Evolutionary conservation across 495 filamentous ascomycete genomes (phyloP).

Genomic region (Daldinia caldariorum): DNA sequence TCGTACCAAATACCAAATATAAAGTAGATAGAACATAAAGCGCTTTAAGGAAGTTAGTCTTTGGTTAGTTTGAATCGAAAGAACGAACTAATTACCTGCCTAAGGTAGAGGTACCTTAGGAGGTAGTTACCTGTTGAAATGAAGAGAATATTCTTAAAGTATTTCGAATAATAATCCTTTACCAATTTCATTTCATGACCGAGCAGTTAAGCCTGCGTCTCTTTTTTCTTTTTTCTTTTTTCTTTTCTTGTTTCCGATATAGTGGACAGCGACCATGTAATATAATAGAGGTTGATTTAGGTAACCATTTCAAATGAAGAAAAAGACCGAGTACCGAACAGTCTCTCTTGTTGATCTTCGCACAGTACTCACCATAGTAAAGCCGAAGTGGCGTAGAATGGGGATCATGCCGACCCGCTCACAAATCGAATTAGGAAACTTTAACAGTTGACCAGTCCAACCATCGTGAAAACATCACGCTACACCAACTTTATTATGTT

Average conservation of each 20-base stretch:
- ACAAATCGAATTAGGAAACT: conserved; percentile 32
- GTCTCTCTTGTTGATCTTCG: neutral
- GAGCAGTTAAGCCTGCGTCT: neutral
- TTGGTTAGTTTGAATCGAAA: neutral
- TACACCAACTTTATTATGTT: conserved; percentile 4
- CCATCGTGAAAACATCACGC: conserved; percentile 26
- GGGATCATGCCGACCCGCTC: conserved; percentile 16
- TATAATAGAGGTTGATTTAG: neutral
- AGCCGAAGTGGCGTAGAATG: conserved; percentile 16
- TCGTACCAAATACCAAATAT: neutral
- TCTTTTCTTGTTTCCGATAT: neutral
- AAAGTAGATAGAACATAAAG: conserved; percentile 13
- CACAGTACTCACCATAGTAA: neutral
- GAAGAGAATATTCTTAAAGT: neutral
- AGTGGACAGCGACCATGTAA: neutral
- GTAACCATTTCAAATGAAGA: neutral
- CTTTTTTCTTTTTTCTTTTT: neutral
- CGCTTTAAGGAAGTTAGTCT: neutral
- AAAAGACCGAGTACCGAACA: neutral
- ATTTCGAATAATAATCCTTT: neutral
- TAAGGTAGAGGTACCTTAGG: too few species aligned
- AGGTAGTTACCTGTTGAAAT: too few species aligned
- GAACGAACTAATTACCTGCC: neutral
- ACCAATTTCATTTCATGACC: conserved; percentile 33
- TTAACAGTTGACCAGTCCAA: conserved; percentile 34